Evolutionary conservation across 345 rosid species (phyloP), one percentile per base, ranked within the genome.

Genomic region (Linum lewisii): DNA sequence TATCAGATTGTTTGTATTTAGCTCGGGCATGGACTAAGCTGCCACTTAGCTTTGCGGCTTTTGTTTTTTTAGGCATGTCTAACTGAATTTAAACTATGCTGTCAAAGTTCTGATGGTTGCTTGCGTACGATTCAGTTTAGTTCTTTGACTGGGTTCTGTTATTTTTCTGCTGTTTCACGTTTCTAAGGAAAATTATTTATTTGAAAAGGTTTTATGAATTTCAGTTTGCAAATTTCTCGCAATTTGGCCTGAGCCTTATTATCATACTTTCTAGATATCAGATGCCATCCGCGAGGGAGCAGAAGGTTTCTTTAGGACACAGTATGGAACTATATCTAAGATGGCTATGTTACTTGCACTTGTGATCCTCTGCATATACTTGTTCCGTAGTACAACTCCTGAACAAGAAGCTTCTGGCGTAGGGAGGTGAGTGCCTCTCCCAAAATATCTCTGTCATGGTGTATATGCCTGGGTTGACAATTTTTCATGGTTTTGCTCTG

Each of bases 211-310:
- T 5, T 34, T 34, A 34, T 11, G 38, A 34, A 32, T 59, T 9
- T 26, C 16, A 2, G 24, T 54, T 56, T 51, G 53, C 23, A 26
- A 49, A 61, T 51, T 38, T 44, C 67, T n/a, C n/a, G n/a, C n/a
- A n/a, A n/a, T n/a, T n/a, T n/a, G n/a, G n/a, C n/a, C 38, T 71
- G 63, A 78, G 58, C 73, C 47, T 64, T 65, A 66, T 79, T 21
- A 50, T 68, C 53, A 65, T 67, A 58, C 64, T 73, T 76, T 57
- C 58, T 72, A 93, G 99, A 90, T 93, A 82, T 87, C 99, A 65
- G 99, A 93, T 74, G 97, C 99, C 45, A 93, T 93, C 72, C 96
- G 96, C 51, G 99, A 93, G 75, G 99, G 97, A 67, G 97, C 97
- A 64, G 97, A 90, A 79, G 99, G 99, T 25, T 90, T 85, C 78